Conservation (phyloP, 371 early-diverging fungal species). For the Mortierella sp. region DNA sequence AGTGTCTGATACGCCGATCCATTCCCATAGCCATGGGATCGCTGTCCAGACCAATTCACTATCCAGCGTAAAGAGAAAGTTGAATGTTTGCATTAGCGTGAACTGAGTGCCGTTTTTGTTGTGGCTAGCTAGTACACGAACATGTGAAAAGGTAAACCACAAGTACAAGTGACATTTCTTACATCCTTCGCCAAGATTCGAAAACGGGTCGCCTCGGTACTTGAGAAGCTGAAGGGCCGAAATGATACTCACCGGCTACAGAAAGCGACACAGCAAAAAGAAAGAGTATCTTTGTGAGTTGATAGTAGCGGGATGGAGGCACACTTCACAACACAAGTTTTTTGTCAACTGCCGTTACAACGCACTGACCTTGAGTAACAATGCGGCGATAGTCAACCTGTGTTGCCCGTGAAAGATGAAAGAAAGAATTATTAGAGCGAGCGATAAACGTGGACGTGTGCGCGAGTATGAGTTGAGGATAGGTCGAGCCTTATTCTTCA, state of each 20-base stretch:
- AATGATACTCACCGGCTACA: constrained; percentile 54
- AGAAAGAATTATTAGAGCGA: neutral
- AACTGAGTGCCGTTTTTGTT: too few species aligned
- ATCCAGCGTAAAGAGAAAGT: neutral
- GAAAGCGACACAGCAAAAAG: neutral
- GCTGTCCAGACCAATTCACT: constrained; percentile 33
- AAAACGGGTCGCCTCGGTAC: constrained; percentile 54
- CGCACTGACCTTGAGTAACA: constrained; percentile 53
- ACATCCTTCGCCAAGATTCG: constrained; percentile 41
- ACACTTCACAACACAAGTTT: neutral
- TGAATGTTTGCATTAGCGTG: neutral
- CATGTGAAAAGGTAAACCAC: neutral
- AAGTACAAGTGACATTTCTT: neutral
- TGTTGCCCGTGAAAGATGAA: constrained; percentile 1
- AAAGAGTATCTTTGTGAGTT: neutral
- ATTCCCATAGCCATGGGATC: constrained; percentile 29
- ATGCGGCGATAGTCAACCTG: constrained; percentile 42
- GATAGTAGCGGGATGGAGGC: neutral
- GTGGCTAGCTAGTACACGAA: neutral
- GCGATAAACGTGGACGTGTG: neutral
- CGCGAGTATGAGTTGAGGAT: neutral
- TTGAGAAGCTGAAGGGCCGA: constrained; percentile 55
- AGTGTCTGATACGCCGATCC: constrained; percentile 38
- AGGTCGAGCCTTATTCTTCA: neutral
- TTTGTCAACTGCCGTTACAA: neutral